Conservation (phyloP, 1,139 yeast genomes). For the Hyphopichia wangnamkhiaoensis region DNA sequence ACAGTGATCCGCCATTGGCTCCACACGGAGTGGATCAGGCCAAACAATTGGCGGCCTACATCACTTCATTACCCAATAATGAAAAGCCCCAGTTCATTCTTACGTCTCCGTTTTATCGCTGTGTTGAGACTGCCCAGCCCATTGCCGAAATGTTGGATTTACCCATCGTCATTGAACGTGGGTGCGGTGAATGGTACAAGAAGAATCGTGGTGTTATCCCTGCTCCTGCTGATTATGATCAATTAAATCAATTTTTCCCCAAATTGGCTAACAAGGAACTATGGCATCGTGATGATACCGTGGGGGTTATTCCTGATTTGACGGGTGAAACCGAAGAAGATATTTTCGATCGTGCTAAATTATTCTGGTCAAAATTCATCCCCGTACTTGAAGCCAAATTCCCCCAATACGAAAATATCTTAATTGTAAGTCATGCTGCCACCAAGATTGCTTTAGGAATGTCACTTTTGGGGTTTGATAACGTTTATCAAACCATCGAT, state of each 20-base stretch:
- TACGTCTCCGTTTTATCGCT: constrained; percentile 86
- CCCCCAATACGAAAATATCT: constrained; percentile 56
- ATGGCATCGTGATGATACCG: constrained; percentile 47
- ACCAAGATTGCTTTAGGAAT: constrained; percentile 78
- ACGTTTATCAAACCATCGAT: constrained; percentile 53
- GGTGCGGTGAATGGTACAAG: constrained; percentile 73
- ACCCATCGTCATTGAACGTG: constrained; percentile 66
- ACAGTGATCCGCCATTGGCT: constrained; percentile 79
- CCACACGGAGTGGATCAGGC: constrained; percentile 83
- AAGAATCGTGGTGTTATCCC: constrained; percentile 56
- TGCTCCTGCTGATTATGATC: constrained; percentile 55
- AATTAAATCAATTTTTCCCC: constrained; percentile 50
- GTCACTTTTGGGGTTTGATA: constrained; percentile 53
- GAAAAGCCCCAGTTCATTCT: constrained; percentile 64
- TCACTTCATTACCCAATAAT: constrained; percentile 34
- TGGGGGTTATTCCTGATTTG: constrained; percentile 52
- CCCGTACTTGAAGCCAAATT: constrained; percentile 50
- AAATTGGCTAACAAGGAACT: constrained; percentile 34
- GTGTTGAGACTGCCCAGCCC: constrained; percentile 79
- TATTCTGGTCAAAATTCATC: constrained; percentile 53
- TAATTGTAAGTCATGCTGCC: constrained; percentile 82
- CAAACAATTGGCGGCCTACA: constrained; percentile 61
- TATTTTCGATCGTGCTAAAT: constrained; percentile 54
- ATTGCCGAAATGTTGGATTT: constrained; percentile 56
- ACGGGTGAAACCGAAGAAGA: constrained; percentile 68